phyloP scores from a whole-genome alignment of 768 basidiomycete genomes.

The Leucocoprinus sp. region DNA sequence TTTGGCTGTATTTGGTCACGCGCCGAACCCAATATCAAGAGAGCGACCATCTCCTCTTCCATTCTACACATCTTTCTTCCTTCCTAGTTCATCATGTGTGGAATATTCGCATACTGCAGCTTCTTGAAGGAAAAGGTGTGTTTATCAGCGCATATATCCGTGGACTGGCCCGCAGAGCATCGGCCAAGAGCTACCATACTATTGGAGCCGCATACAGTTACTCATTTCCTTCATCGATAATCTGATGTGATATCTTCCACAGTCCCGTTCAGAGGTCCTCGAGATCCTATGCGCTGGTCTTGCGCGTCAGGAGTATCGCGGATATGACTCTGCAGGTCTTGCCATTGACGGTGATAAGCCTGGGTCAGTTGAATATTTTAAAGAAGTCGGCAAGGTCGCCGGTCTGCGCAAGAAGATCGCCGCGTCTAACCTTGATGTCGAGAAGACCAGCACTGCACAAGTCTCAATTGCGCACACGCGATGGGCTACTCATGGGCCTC shows the following conservation, averaged over 20 bases:
- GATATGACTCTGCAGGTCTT: constrained; percentile 92
- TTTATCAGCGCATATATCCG: constrained; percentile 12
- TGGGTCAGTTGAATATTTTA: constrained; percentile 77
- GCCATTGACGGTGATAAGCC: constrained; percentile 88
- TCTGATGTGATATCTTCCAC: constrained; percentile 16
- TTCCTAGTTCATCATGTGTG: constrained; percentile 56
- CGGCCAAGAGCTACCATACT: not conserved
- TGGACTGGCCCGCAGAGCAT: not conserved
- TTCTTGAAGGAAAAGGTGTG: constrained; percentile 90
- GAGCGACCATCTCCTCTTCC: constrained; percentile 8
- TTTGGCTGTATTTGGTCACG: constrained; percentile 19
- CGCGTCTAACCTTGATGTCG: constrained; percentile 57
- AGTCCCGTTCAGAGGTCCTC: constrained; percentile 87
- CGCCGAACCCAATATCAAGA: constrained; percentile 17
- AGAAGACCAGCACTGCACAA: constrained; percentile 74
- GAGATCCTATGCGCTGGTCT: constrained; percentile 89
- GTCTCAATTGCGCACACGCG: constrained; percentile 98
- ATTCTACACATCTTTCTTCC: constrained; percentile 18
- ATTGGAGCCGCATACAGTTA: not conserved
- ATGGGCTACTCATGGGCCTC: constrained; percentile 97
- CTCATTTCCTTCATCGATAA: constrained; percentile 3
- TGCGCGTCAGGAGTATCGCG: constrained; percentile 93
- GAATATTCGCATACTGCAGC: constrained; percentile 95
- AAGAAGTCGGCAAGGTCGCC: constrained; percentile 96
- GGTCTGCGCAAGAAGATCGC: constrained; percentile 86